Evolutionary conservation across 495 filamentous ascomycete genomes (phyloP).

Genomic region (Neurospora tetrasperma): DNA sequence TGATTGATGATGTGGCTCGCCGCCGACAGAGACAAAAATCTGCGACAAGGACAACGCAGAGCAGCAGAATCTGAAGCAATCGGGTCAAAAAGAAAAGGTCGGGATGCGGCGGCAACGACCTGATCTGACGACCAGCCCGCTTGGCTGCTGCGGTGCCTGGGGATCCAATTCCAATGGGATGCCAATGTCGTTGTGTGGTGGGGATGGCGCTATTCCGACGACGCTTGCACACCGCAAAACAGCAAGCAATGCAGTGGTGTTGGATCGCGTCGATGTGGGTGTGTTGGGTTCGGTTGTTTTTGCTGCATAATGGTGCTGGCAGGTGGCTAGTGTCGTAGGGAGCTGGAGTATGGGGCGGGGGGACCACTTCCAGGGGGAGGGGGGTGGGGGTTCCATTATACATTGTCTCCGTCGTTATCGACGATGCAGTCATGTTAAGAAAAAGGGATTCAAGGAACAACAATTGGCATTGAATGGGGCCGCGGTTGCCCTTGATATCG

Average conservation of each 20-base stretch:
- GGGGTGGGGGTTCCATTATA: background rate
- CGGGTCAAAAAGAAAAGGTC: background rate
- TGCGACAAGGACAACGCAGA: background rate
- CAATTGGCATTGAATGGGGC: too few species aligned
- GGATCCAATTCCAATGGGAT: background rate
- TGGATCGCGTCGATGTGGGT: background rate
- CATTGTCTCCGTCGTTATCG: background rate
- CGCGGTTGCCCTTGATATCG: background rate
- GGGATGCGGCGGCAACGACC: background rate
- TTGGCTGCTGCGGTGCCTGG: too few species aligned
- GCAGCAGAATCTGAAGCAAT: background rate
- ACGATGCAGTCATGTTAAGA: too few species aligned
- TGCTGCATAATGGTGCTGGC: background rate
- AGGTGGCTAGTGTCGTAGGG: background rate
- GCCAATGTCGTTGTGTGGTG: background rate
- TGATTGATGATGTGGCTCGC: background rate
- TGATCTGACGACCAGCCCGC: background rate
- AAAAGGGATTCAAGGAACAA: background rate
- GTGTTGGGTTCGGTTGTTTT: background rate
- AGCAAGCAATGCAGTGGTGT: background rate
- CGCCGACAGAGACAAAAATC: background rate
- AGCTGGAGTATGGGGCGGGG: background rate
- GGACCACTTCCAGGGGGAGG: background rate
- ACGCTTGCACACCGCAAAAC: conserved; percentile 1
- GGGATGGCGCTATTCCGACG: background rate